These are phyloP conservation scores for Paecilomyces variotii DNA, from an alignment of 2,329 filamentous ascomycete genomes.

Conservation along the genomic window DNA sequence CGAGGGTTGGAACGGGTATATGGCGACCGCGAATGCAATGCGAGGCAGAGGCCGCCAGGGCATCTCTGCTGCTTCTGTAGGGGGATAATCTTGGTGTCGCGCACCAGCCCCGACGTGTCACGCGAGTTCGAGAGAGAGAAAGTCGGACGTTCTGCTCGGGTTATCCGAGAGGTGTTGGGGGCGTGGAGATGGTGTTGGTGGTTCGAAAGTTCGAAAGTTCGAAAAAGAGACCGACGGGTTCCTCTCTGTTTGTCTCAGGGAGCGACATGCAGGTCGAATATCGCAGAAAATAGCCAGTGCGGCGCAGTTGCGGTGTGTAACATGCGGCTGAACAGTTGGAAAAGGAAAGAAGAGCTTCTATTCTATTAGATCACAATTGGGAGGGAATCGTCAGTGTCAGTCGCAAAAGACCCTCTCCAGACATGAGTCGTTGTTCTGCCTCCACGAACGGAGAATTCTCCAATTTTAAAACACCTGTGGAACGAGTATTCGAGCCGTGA, in stretches of 20 bases:
- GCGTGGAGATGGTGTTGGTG: background rate
- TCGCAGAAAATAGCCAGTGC: background rate
- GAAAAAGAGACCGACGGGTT: background rate
- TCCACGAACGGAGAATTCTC: background rate
- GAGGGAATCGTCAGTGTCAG: background rate
- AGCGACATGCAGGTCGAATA: background rate
- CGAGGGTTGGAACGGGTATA: slow-evolving; percentile 82
- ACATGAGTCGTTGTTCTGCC: background rate
- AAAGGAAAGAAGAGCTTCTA: background rate
- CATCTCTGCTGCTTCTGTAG: slow-evolving; percentile 47
- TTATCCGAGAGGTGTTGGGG: background rate
- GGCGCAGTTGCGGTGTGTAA: background rate
- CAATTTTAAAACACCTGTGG: background rate
- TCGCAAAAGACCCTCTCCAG: background rate
- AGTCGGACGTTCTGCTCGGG: background rate
- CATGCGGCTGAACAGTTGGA: background rate
- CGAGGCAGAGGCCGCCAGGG: slow-evolving; percentile 95
- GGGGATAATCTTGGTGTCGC: slow-evolving; percentile 2
- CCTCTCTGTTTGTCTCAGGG: background rate
- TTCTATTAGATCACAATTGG: background rate
- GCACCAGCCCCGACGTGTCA: background rate
- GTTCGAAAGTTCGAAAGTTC: too few species aligned
- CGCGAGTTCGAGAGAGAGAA: background rate
- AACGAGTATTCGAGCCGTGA: background rate
- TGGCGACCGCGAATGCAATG: slow-evolving; percentile 96